phyloP scores from a whole-genome alignment of 129 eudicot species.

The Centella asiatica region DNA sequence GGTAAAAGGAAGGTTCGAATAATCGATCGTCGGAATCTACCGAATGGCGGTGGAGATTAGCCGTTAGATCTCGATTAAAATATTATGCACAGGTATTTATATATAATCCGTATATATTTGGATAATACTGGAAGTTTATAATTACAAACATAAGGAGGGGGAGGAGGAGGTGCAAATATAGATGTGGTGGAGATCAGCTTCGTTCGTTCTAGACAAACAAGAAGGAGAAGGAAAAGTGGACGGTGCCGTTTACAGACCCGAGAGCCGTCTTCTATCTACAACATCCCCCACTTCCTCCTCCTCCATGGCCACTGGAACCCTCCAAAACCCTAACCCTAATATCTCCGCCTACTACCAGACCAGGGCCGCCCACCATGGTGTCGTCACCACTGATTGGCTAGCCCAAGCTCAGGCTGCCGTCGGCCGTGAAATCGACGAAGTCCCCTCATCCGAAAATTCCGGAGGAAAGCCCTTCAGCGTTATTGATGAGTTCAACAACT shows the following conservation, averaged over 20 bases:
- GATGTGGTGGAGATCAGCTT: conserved; percentile 90
- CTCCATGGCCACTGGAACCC: conserved; percentile 43
- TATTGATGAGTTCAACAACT: conserved; percentile 67
- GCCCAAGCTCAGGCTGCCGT: conserved; percentile 90
- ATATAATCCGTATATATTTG: no score
- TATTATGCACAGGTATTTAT: no score
- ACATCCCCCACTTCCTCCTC: conserved; percentile 22
- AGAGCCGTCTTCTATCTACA: conserved; percentile 32
- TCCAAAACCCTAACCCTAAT: conserved; percentile 45
- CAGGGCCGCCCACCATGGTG: conserved; percentile 82
- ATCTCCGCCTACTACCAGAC: conserved; percentile 79
- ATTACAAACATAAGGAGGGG: no score
- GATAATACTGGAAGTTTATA: no score
- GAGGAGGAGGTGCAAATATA: no score
- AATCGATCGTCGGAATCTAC: no score
- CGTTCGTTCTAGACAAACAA: conserved; percentile 65
- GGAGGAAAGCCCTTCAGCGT: conserved; percentile 38
- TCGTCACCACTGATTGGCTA: conserved; percentile 87
- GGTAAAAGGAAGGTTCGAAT: no score
- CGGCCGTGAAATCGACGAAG: conserved; percentile 19
- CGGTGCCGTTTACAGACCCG: conserved; percentile 39
- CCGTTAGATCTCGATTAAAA: no score
- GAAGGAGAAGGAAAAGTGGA: conserved; percentile 26
- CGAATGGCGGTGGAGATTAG: no score
- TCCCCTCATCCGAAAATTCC: conserved; percentile 13